A percentile compares a stretch with the other conserved stretches of the same genome.
Conservation (phyloP, 306 rosid genomes). For the Quercus aquifolioides region DNA sequence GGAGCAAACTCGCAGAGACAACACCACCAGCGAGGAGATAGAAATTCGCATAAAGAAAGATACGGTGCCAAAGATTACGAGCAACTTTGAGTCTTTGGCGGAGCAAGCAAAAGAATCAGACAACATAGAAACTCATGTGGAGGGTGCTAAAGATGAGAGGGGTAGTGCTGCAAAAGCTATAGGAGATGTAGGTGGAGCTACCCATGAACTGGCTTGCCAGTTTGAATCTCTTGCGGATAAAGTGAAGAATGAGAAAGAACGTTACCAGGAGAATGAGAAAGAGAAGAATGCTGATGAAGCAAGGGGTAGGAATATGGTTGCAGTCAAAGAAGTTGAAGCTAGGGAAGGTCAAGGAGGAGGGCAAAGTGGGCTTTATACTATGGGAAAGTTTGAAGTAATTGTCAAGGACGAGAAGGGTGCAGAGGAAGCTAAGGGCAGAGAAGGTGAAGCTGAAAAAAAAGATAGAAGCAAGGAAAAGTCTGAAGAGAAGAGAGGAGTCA, state of each 20-base stretch:
- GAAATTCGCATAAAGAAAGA: conserved; percentile 37
- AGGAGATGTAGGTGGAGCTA: too few species aligned
- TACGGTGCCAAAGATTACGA: conserved; percentile 50
- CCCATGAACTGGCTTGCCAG: conserved; percentile 19
- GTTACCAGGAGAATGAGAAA: conserved; percentile 12
- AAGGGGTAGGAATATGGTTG: conserved; percentile 9
- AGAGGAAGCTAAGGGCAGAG: not conserved
- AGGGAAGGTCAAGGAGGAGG: not conserved
- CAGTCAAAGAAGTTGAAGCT: conserved; percentile 20
- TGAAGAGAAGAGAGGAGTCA: not conserved
- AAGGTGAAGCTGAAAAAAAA: not conserved
- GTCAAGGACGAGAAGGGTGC: conserved; percentile 15
- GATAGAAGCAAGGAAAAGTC: not conserved
- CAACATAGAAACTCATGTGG: not conserved
- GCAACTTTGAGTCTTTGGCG: conserved; percentile 51
- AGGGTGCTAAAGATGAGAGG: too few species aligned
- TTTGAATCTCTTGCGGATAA: conserved; percentile 50
- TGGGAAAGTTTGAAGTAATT: conserved; percentile 22
- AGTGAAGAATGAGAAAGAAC: conserved; percentile 22
- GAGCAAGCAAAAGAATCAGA: conserved; percentile 20
- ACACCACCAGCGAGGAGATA: conserved; percentile 44
- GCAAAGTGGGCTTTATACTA: not conserved
- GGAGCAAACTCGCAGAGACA: conserved; percentile 47
- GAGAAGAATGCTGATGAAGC: conserved; percentile 19
- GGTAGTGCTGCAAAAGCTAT: too few species aligned